Conservation (phyloP, 768 basidiomycete genomes). For the Psilocybe tampanensis region DNA sequence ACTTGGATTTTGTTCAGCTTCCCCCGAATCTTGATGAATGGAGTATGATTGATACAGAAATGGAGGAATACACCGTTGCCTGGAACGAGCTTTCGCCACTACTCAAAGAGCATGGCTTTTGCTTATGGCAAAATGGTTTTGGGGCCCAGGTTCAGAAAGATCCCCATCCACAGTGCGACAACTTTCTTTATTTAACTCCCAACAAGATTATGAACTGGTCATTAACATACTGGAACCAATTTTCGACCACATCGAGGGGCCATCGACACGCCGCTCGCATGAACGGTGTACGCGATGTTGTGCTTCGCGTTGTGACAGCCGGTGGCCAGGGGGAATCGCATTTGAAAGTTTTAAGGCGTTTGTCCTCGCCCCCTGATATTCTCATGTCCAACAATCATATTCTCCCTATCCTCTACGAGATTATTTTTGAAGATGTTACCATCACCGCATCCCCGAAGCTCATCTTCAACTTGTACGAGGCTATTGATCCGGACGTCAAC, state of each 20-base stretch:
- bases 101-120: not conserved
- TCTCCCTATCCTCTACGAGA: constrained; percentile 2
- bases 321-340: not conserved
- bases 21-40: not conserved
- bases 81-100: not conserved
- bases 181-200: not conserved
- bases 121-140: not conserved
- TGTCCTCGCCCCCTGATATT: not conserved
- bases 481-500: not conserved
- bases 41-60: not conserved
- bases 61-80: not conserved
- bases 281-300: not conserved
- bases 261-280: not conserved
- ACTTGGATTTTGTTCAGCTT: too few relatives aligned
- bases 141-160: not conserved
- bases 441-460: not conserved
- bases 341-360: not conserved
- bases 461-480: not conserved
- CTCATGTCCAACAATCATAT: constrained; percentile 6
- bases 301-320: not conserved
- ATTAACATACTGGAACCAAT: not conserved
- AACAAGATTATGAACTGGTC: not conserved
- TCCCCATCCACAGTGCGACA: not conserved
- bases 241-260: not conserved
- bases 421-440: constrained; percentile 1